Base-by-base conservation (phyloP, 192 early-diverging fungal genomes). In the Umbelopsis ramanniana region DNA sequence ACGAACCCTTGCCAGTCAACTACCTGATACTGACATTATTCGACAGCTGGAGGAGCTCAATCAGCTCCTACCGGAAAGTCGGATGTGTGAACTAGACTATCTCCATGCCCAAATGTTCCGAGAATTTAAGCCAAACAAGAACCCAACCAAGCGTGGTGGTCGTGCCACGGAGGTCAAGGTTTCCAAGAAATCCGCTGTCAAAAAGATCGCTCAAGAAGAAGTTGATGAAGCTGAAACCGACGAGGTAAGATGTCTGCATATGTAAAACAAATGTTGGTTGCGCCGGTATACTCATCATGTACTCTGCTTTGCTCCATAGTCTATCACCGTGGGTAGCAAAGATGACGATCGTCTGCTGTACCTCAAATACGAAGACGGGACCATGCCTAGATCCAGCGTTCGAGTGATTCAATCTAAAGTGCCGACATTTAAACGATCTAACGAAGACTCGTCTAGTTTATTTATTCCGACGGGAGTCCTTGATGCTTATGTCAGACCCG, bases 41-140 rank as follows among this genome's bases (percentile, higher is more conserved):
- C 8, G 11, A 17, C 29, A 63, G 19, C 6, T 63, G 57, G 15
- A 17, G 17, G 33, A 14, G 4, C 12, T 63, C 6, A 22, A 63
- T 15, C 57, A 63, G 19, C 14, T 63, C 0, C 33, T 63, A 19
- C 57, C 57, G 12, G 33, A 63, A 0, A 63, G 57, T 26, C 57
- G 57, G 7, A 37, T 63, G 57, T 63, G 57, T 35, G 57, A 63
- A 38, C 29, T 63, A 14, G 57, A 63, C 6, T 63, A n/a, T 14
- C 57, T 63, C 14, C 26, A 63, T 37, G 57, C 57, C 11, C 57
- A 63, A 26, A 63, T 63, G 57, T n/a, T 63, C 35, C 57, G 19
- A 29, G 29, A 63, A 29, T 63, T 37, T 6, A 37, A 29, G 33
- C 57, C 57, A 4, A 29, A 63, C 26, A 63, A 63, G 33, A 38